These are phyloP conservation scores for Penicillium bovifimosum DNA, from an alignment of 495 filamentous ascomycete genomes.

Conservation along the genomic window DNA sequence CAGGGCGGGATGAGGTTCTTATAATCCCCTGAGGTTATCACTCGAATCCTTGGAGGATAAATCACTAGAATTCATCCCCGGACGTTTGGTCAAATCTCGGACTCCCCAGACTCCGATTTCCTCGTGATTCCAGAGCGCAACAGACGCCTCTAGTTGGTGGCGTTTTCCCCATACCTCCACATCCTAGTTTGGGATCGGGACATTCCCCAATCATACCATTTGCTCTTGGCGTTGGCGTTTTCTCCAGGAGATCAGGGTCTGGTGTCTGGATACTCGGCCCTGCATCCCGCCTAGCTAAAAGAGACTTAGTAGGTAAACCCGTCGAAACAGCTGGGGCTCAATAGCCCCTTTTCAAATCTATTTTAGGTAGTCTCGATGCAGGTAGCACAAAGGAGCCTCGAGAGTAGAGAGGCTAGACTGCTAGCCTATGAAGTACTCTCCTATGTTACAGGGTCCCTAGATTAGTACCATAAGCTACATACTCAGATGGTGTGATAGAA, in stretches of 20 bases:
- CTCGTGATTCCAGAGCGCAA: slow-evolving; percentile 17
- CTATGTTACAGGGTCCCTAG: background rate
- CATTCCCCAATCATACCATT: slow-evolving; percentile 19
- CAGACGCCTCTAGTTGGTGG: slow-evolving; percentile 14
- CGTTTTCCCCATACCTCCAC: slow-evolving; percentile 19
- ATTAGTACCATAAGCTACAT: background rate
- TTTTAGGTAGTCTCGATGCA: background rate
- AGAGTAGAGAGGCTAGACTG: background rate
- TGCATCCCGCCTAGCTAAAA: slow-evolving; percentile 7
- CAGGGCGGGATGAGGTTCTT: slow-evolving; percentile 16
- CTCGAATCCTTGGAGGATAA: slow-evolving; percentile 1
- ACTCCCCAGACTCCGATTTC: slow-evolving; percentile 14
- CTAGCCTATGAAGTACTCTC: background rate
- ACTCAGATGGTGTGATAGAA: background rate
- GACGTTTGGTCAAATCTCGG: slow-evolving; percentile 10
- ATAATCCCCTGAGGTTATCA: slow-evolving; percentile 10
- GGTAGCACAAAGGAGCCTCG: background rate
- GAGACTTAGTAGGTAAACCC: background rate
- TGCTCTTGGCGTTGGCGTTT: background rate
- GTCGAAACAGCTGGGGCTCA: background rate
- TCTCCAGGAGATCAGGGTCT: slow-evolving; percentile 13
- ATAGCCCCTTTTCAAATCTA: background rate
- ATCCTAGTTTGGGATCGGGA: slow-evolving; percentile 23
- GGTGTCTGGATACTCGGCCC: slow-evolving; percentile 17
- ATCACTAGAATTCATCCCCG: slow-evolving; percentile 1